Percentiles rank a stretch among this genome's conserved stretches.
Evolutionary conservation across 495 filamentous ascomycete genomes (phyloP).

Genomic region (Annulohypoxylon nitens): DNA sequence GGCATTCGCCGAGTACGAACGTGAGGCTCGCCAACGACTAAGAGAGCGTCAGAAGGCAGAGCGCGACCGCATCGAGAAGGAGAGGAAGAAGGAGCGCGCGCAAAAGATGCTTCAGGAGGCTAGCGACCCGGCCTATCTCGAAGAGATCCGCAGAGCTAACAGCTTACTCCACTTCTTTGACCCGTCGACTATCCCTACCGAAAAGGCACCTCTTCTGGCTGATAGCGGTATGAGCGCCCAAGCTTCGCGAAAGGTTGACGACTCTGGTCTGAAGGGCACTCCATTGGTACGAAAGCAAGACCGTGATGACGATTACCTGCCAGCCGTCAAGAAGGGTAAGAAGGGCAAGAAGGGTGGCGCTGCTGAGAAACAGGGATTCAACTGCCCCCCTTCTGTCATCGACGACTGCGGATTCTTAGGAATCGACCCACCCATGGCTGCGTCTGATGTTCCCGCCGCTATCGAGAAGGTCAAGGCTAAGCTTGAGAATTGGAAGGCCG

Average conservation of each 20-base stretch:
- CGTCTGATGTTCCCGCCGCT: constrained; percentile 79
- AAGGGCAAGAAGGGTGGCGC: constrained; percentile 76
- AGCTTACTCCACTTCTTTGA: constrained; percentile 91
- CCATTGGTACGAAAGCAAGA: constrained; percentile 83
- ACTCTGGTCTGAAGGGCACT: constrained; percentile 80
- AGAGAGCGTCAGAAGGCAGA: constrained; percentile 71
- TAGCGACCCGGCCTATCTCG: constrained; percentile 85
- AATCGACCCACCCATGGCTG: constrained; percentile 87
- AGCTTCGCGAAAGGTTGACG: constrained; percentile 84
- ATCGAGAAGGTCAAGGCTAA: constrained; percentile 93
- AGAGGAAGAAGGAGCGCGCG: constrained; percentile 86
- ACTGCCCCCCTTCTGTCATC: constrained; percentile 87
- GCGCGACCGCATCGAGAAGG: constrained; percentile 81
- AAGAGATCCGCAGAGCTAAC: constrained; percentile 89
- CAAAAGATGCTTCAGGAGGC: constrained; percentile 91
- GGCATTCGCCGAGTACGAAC: constrained; percentile 83
- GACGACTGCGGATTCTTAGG: constrained; percentile 87
- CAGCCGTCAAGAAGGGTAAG: constrained; percentile 91
- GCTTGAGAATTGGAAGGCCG: constrained; percentile 90
- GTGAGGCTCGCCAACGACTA: constrained; percentile 76
- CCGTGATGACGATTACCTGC: constrained; percentile 88
- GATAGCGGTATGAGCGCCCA: constrained; percentile 73
- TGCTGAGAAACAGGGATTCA: constrained; percentile 70
- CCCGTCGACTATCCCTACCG: constrained; percentile 71
- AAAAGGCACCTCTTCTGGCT: constrained; percentile 74